Conservation (phyloP, 192 early-diverging fungal species). For the Coemansia sp. region DNA sequence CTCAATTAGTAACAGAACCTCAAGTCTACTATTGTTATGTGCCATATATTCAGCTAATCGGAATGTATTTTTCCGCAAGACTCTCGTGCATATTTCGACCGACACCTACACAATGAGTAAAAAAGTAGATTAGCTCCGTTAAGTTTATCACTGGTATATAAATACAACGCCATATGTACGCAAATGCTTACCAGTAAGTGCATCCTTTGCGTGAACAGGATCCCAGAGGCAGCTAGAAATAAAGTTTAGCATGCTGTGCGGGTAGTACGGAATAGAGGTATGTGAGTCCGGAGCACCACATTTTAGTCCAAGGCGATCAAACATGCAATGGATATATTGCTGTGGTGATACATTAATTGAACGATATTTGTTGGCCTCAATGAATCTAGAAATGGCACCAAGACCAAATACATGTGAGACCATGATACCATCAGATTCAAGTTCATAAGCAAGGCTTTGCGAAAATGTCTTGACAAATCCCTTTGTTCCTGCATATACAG, state of each 20-base stretch:
- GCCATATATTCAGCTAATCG: too few relatives aligned
- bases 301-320: conserved; percentile 63
- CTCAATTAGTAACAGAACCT: too few relatives aligned
- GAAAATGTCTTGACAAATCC: conserved; percentile 66
- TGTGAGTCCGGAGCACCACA: conserved; percentile 55
- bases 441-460: conserved; percentile 39
- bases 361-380: conserved; percentile 74
- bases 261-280: conserved; percentile 34
- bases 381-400: conserved; percentile 89
- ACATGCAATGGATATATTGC: conserved; percentile 68
- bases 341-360: conserved; percentile 71
- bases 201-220: conserved; percentile 13
- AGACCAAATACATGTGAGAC: conserved; percentile 68
- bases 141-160: background rate
- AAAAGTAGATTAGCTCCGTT: too few relatives aligned
- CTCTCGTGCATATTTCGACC: too few relatives aligned
- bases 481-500: conserved; percentile 89
- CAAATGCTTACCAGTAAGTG: conserved; percentile 28
- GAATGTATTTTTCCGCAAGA: too few relatives aligned
- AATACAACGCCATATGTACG: background rate
- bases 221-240: conserved; percentile 36
- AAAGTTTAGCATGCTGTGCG: conserved; percentile 33
- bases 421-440: conserved; percentile 28
- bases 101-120: too few relatives aligned
- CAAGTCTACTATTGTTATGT: too few relatives aligned